phyloP scores from a whole-genome alignment of 805 yeast species.

The Ogataea parapolymorpha region DNA sequence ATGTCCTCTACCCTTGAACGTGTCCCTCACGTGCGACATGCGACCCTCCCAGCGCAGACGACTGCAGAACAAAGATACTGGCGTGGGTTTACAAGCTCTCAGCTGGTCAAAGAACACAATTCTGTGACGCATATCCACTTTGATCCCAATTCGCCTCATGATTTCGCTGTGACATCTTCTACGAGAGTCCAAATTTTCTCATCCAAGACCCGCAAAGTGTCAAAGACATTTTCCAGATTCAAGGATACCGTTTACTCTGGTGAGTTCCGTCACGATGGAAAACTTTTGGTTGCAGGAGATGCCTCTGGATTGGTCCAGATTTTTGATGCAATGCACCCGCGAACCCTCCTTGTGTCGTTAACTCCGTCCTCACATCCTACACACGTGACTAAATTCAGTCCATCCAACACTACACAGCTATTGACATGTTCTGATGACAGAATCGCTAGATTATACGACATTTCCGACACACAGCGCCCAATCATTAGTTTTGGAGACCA shows the following conservation, averaged over 20 bases:
- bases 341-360: slow-evolving; percentile 74
- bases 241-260: slow-evolving; percentile 92
- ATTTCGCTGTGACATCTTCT: slow-evolving; percentile 89
- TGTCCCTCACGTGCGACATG: slow-evolving; percentile 61
- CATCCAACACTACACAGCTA: slow-evolving; percentile 66
- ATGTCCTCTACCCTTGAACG: slow-evolving; percentile 78
- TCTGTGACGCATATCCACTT: slow-evolving; percentile 86
- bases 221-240: slow-evolving; percentile 80
- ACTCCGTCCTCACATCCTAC: slow-evolving; percentile 85
- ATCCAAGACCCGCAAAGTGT: slow-evolving; percentile 89
- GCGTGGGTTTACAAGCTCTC: slow-evolving; percentile 82
- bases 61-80: slow-evolving; percentile 94
- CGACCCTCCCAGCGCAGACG: slow-evolving; percentile 77
- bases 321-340: slow-evolving; percentile 73
- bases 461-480: slow-evolving; percentile 74
- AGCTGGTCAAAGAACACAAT: slow-evolving; percentile 88
- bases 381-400: slow-evolving; percentile 91
- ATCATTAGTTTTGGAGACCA: slow-evolving; percentile 67
- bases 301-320: slow-evolving; percentile 91
- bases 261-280: slow-evolving; percentile 88
- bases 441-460: slow-evolving; percentile 82
- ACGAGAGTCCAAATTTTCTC: slow-evolving; percentile 91
- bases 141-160: slow-evolving; percentile 82
- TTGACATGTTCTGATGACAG: slow-evolving; percentile 92
- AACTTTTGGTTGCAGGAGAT: slow-evolving; percentile 89